These are phyloP conservation scores for Daldinia eschscholtzii DNA, from an alignment of 2,329 filamentous ascomycete species.

Conservation along the genomic window DNA sequence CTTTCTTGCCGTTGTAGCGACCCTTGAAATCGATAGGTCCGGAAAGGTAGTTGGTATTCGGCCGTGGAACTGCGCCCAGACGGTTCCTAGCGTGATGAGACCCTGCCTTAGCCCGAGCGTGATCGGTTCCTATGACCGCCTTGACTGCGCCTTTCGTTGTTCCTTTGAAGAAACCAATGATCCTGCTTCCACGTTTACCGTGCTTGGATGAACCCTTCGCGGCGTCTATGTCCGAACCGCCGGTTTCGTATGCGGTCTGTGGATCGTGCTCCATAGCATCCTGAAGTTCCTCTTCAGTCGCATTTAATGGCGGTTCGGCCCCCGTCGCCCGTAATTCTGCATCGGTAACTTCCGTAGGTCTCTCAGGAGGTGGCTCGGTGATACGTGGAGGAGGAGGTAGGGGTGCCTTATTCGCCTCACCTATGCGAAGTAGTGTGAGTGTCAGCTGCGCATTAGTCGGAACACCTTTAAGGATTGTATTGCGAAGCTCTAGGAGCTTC, in stretches of 20 bases:
- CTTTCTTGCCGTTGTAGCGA: slow-evolving; percentile 77
- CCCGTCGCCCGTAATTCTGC: slow-evolving; percentile 64
- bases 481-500: slow-evolving; percentile 78
- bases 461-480: slow-evolving; percentile 82
- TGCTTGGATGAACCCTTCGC: slow-evolving; percentile 56
- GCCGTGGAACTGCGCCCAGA: slow-evolving; percentile 74
- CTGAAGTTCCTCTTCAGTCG: slow-evolving; percentile 74
- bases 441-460: slow-evolving; percentile 89
- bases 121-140: slow-evolving; percentile 78
- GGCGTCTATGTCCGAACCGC: slow-evolving; percentile 62
- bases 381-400: slow-evolving; percentile 70
- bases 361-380: slow-evolving; percentile 53
- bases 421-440: slow-evolving; percentile 82
- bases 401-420: slow-evolving; percentile 84
- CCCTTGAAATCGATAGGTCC: slow-evolving; percentile 84
- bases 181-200: slow-evolving; percentile 56
- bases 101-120: slow-evolving; percentile 74
- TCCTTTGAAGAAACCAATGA: slow-evolving; percentile 76
- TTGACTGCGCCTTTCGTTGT: slow-evolving; percentile 79
- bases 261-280: slow-evolving; percentile 67
- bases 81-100: slow-evolving; percentile 75
- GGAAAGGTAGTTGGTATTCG: slow-evolving; percentile 59
- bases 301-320: slow-evolving; percentile 65
- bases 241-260: slow-evolving; percentile 52
- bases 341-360: slow-evolving; percentile 57